Evolutionary conservation across 148 eudicot species (phyloP).

Genomic region (Silene conica): DNA sequence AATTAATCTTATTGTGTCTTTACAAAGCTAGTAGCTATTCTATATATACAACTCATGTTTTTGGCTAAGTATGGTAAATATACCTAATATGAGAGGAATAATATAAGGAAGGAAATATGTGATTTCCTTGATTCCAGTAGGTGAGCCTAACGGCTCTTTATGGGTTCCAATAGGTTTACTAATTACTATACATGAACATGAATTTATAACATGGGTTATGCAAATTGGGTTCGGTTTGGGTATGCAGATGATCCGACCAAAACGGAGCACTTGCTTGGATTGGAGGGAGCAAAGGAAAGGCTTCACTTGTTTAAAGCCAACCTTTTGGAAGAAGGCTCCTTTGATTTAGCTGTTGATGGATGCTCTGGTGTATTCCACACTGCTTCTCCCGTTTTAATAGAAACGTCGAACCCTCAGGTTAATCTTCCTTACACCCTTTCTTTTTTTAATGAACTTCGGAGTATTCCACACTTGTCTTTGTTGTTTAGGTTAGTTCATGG

Average conservation of each 20-base stretch:
- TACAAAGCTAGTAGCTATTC: too few relatives aligned
- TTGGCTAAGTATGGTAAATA: too few relatives aligned
- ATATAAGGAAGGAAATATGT: too few relatives aligned
- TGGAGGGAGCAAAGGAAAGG: constrained; percentile 43
- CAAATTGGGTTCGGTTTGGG: neutral
- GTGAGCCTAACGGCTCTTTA: too few relatives aligned
- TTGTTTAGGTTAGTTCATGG: too few relatives aligned
- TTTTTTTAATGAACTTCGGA: too few relatives aligned
- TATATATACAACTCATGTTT: too few relatives aligned
- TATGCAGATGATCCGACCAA: constrained; percentile 32
- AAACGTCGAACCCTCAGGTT: constrained; percentile 37
- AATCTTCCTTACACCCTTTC: neutral
- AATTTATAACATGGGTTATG: neutral
- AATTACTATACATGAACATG: neutral
- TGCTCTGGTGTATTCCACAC: constrained; percentile 43
- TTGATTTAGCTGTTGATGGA: constrained; percentile 37
- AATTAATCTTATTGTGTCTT: too few relatives aligned
- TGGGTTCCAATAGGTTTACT: too few relatives aligned
- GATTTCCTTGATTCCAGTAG: too few relatives aligned
- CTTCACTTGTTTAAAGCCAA: constrained; percentile 33
- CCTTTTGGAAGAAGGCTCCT: constrained; percentile 32
- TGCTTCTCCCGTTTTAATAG: constrained; percentile 34
- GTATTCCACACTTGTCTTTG: too few relatives aligned
- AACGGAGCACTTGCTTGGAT: constrained; percentile 26
- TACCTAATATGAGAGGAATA: too few relatives aligned